A percentile compares a stretch with the other conserved stretches of the same genome.
Evolutionary conservation across 148 eudicot species (phyloP).

Genomic region (Bassia scoparia): DNA sequence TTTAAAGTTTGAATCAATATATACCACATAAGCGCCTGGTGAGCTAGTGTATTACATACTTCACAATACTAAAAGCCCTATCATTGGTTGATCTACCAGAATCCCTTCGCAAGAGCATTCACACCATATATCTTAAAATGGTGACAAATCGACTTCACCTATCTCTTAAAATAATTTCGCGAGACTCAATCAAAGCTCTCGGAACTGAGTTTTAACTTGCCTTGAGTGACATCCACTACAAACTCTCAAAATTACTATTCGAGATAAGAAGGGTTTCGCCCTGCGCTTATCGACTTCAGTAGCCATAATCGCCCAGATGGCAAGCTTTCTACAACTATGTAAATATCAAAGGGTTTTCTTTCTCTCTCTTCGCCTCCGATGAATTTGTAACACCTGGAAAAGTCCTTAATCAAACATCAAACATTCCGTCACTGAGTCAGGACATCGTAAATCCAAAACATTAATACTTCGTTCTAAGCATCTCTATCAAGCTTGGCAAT

Average conservation of each 20-base stretch:
- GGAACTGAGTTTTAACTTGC: conserved; percentile 67
- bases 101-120: conserved; percentile 70
- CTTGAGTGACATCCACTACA: conserved; percentile 71
- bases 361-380: conserved; percentile 60
- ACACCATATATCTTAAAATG: conserved; percentile 65
- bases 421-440: conserved; percentile 55
- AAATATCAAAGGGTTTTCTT: conserved; percentile 45
- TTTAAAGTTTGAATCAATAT: no score
- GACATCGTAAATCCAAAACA: conserved; percentile 40
- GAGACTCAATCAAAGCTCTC: conserved; percentile 50
- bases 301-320: conserved; percentile 67
- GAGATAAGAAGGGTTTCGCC: conserved; percentile 52
- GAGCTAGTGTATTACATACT: no score
- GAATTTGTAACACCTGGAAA: conserved; percentile 37
- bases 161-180: conserved; percentile 68
- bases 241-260: conserved; percentile 64
- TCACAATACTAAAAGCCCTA: no score
- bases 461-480: conserved; percentile 47
- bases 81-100: conserved; percentile 41
- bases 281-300: conserved; percentile 52
- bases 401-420: no score
- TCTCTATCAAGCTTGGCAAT: no score
- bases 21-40: no score
- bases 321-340: conserved; percentile 83
- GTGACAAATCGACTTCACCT: conserved; percentile 70